Base-by-base conservation (phyloP, 495 filamentous ascomycete species). In the Penicillium ucsense region DNA sequence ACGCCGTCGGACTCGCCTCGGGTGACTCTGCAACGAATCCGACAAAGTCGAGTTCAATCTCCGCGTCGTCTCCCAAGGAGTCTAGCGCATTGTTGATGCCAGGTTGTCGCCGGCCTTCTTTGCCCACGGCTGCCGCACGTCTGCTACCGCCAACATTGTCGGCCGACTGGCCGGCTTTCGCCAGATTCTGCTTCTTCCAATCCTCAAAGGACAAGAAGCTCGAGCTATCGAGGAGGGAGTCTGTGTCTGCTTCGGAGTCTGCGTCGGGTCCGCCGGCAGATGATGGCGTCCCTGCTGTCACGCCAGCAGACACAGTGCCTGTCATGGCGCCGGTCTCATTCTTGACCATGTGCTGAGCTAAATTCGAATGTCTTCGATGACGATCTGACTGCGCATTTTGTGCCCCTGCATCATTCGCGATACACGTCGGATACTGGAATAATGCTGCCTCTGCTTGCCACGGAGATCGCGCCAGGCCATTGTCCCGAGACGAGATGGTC, bases 121-220 rank as follows among this genome's bases (percentile, higher is more conserved):
- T 65, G 3, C 62, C 61, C 28, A 60, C 55, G 6, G 61, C 72
- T 35, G 64, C 72, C 48, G 55, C 55, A 1, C 60, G 64, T 45
- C 67, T 53, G 38, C 55, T 61, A 9, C 64, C 62, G 31, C 80
- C 84, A 30, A 89, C 74, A 53, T 84, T 78, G 47, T 92, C 82
- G 6, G 79, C 81, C 20, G 89, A 89, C 57, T 94, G 90, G 3
- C 88, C 92, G 4, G 79, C 83, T 57, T 87, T 88, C 33, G 82
- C 88, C 8, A 96, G 71, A 64, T 94, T 95, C 72, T 90, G 86
- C 57, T 86, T 87, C 68, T 94, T 96, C 92, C 92, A 98, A 53
- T 97, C 91, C 59, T 96, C 92, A 56, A 98, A 98, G 0, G 92
- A 96, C 43, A 98, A 84, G 60, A 98, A 97, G 31, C 88, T 83